Evolutionary conservation across 495 filamentous ascomycete genomes (phyloP), one percentile per base, ranked within the genome.

Genomic region (Hypoxylon cercidicola): DNA sequence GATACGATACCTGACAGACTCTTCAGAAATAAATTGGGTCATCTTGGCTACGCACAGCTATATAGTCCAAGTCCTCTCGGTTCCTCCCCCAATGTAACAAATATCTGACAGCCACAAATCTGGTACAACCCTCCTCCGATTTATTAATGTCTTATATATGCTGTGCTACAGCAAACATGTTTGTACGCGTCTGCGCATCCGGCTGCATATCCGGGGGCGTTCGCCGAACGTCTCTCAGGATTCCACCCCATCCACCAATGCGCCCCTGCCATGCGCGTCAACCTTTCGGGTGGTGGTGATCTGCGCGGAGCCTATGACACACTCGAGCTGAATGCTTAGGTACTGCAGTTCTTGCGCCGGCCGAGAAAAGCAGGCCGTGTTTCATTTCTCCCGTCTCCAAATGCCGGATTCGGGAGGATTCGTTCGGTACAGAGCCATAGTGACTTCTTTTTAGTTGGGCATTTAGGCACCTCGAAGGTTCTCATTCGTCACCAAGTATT

Each of bases 71-170:
- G 18, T 34, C 23, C 32, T 25, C 39, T 21, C 15, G 15, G 32
- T 15, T 10, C 13, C 23, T 34, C 18, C 21, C 21, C 3, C 23
- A 18, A 32, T 54, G 44, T 23, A 60, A 32, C 46, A 32, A 49
- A 59, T 60, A 64, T 68, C 54, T 68, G 60, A 60, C 65, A 68
- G 49, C 65, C 64, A 60, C 65, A 64, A 64, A 64, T 64, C 65
- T 68, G 55, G 65, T 68, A 64, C 65, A 35, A 68, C 65, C 39
- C 43, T 16, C 49, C 39, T 46, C 50, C 60, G 55, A 68, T 68
- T 60, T 52, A 64, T 53, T 46, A 60, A 55, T 56, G 60, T 64
- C 60, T 68, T 19, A 43, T 39, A 43, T 39, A 54, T 68, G 60
- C 41, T 18, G 65, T 64, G 49, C 18, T 56, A 60, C 55, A 12